phyloP scores from a whole-genome alignment of 345 rosid species.

The Cardamine resedifolia region DNA sequence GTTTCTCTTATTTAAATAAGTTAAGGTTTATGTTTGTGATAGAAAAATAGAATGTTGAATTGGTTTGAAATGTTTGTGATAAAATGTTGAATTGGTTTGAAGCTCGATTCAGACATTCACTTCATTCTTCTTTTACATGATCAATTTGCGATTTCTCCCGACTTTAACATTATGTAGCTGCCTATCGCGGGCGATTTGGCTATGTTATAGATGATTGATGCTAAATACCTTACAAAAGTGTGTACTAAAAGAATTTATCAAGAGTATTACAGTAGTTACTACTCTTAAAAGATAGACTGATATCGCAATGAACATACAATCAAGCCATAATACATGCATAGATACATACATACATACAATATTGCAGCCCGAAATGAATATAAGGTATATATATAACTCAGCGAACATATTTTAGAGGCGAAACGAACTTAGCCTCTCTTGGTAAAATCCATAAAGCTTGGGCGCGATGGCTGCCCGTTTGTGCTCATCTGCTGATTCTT shows the following conservation, averaged over 20 bases:
- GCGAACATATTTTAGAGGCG: background rate
- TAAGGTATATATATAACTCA: conserved; percentile 2
- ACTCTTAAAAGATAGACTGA: background rate
- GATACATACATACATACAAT: conserved; percentile 26
- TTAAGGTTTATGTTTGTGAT: background rate
- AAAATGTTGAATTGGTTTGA: background rate
- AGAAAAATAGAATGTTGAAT: background rate
- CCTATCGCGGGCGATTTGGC: background rate
- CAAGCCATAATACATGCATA: conserved; percentile 20
- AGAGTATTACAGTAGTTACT: conserved; percentile 12
- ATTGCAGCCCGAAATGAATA: conserved; percentile 24
- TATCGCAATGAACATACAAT: conserved; percentile 12
- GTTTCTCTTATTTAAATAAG: background rate
- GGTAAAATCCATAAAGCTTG: conserved; percentile 52
- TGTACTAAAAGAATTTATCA: background rate
- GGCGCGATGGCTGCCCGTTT: conserved; percentile 41
- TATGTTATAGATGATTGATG: background rate
- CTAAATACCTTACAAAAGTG: background rate
- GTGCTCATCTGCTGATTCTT: conserved; percentile 47
- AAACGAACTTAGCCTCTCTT: conserved; percentile 38
- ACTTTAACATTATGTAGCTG: background rate
- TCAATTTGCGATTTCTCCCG: background rate
- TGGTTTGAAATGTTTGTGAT: background rate
- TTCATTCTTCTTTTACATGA: background rate
- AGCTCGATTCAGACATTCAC: background rate